Conservation (phyloP, 768 basidiomycete species). For the Lactarius hengduanensis region DNA sequence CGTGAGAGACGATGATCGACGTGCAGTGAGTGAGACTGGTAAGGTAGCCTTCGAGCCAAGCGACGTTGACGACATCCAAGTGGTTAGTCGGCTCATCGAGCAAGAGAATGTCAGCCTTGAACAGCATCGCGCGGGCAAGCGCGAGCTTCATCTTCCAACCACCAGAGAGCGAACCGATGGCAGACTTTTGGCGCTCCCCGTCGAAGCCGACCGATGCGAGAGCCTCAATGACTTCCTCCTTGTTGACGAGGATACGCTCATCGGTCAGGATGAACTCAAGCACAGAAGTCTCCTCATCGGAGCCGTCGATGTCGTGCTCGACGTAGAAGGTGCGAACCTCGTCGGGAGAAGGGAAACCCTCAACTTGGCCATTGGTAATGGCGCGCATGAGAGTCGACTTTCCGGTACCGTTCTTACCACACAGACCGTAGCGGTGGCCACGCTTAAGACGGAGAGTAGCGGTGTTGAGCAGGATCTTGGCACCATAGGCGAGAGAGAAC, state of each 20-base stretch:
- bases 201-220: constrained; percentile 91
- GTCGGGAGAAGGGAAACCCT: constrained; percentile 96
- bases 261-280: constrained; percentile 85
- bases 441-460: constrained; percentile 96
- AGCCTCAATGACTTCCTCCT: constrained; percentile 74
- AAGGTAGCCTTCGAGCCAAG: constrained; percentile 96
- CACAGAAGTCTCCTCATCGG: constrained; percentile 88
- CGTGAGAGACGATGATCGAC: constrained; percentile 98
- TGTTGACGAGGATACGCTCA: constrained; percentile 69
- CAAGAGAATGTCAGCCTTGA: constrained; percentile 95
- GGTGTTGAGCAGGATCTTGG: constrained; percentile 96
- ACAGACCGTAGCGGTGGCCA: constrained; percentile 97
- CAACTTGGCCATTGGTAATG: constrained; percentile 93
- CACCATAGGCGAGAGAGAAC: constrained; percentile 98
- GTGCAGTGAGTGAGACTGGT: constrained; percentile 86
- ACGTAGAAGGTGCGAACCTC: constrained; percentile 99
- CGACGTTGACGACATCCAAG: constrained; percentile 95
- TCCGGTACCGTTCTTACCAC: constrained; percentile 98
- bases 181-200: constrained; percentile 77
- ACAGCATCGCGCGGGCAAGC: constrained; percentile 93
- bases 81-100: constrained; percentile 98
- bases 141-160: constrained; percentile 99
- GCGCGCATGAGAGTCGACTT: constrained; percentile 95
- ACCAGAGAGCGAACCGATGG: constrained; percentile 91
- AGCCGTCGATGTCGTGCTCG: constrained; percentile 98